Conservation (phyloP, 1,139 yeast species). For the Groenewaldozyma auringiensis region DNA sequence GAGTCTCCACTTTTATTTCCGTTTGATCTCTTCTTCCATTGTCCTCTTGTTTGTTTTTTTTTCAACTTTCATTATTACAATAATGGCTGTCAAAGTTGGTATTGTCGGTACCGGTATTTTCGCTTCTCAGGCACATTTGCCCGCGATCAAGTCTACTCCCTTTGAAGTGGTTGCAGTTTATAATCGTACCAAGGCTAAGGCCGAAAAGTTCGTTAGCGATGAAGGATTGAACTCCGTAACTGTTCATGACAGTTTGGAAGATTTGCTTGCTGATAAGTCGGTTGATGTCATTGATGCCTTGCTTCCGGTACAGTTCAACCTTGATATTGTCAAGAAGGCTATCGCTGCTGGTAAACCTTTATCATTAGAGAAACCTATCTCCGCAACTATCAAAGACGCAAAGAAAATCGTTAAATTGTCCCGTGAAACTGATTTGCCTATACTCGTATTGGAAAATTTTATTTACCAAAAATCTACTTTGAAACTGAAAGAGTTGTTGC, state of each 20-base stretch:
- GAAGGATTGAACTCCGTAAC: conserved; percentile 45
- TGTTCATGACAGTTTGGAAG: conserved; percentile 60
- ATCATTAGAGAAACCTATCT: conserved; percentile 82
- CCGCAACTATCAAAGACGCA: conserved; percentile 77
- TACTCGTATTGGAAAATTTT: conserved; percentile 81
- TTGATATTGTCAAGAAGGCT: conserved; percentile 55
- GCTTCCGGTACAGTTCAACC: conserved; percentile 76
- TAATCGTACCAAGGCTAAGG: conserved; percentile 79
- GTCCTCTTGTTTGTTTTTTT: no score
- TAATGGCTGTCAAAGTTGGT: conserved; percentile 49
- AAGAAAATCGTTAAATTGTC: conserved; percentile 64
- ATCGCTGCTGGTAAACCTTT: conserved; percentile 68
- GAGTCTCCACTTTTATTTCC: no score
- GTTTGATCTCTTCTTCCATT: no score
- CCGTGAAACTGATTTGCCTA: conserved; percentile 52
- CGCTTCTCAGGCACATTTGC: conserved; percentile 77
- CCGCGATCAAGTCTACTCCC: conserved; percentile 48
- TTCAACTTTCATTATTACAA: no score
- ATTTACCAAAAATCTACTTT: conserved; percentile 53
- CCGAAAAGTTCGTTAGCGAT: conserved; percentile 63
- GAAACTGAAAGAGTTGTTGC: conserved; percentile 47
- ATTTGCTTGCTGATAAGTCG: conserved; percentile 50
- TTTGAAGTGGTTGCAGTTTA: conserved; percentile 53
- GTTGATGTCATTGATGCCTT: conserved; percentile 76
- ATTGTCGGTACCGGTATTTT: conserved; percentile 88